Evolutionary conservation across 225 moss, liverwort and hornwort genomes (phyloP).

Genomic region (Sphagnum tenellum): DNA sequence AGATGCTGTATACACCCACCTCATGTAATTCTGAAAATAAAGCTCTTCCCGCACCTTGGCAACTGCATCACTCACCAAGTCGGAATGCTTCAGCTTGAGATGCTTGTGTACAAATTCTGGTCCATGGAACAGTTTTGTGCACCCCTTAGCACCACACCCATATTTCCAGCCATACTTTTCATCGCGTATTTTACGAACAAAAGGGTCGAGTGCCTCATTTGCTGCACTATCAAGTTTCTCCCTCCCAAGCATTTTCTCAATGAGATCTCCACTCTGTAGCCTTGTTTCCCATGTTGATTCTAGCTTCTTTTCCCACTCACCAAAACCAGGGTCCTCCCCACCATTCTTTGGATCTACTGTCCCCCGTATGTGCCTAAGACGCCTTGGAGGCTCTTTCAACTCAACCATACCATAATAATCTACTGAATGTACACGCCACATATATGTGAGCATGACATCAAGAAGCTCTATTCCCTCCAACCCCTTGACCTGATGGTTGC

Average conservation of each 20-base stretch:
- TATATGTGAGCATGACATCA: constrained; percentile 86
- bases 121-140: constrained; percentile 95
- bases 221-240: constrained; percentile 94
- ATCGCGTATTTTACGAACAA: constrained; percentile 96
- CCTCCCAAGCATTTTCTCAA: constrained; percentile 91
- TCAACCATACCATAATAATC: constrained; percentile 90
- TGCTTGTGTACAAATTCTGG: constrained; percentile 99
- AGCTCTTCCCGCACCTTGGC: constrained; percentile 94
- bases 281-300: constrained; percentile 81
- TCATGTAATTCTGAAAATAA: constrained; percentile 97
- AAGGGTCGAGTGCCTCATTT: constrained; percentile 96
- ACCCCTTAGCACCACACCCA: constrained; percentile 98
- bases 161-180: constrained; percentile 99
- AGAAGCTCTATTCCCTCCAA: constrained; percentile 87
- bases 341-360: constrained; percentile 45
- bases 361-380: constrained; percentile 73
- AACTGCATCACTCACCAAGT: constrained; percentile 90
- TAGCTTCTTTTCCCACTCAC: constrained; percentile 90
- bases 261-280: constrained; percentile 75
- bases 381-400: constrained; percentile 81
- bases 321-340: constrained; percentile 50
- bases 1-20: constrained; percentile 21
- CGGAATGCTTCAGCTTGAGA: constrained; percentile 94
- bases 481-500: constrained; percentile 84
- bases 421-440: constrained; percentile 92